Evolutionary conservation across 2,329 filamentous ascomycete genomes (phyloP), one percentile per base, ranked within the genome.

Genomic region (Daldinia sp.): DNA sequence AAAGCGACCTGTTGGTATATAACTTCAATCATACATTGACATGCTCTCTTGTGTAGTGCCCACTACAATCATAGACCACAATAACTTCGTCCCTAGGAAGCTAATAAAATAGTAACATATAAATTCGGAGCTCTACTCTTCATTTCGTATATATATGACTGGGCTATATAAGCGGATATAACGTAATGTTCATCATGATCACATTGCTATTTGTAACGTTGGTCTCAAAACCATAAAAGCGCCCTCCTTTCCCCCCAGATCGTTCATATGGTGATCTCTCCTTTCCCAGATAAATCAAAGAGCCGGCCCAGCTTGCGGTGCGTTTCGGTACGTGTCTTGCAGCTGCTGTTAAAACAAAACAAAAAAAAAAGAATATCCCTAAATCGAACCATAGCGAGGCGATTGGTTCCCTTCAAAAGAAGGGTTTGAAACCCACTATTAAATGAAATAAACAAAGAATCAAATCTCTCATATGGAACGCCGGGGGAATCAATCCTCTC

Each of bases 161-260:
- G 6, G 41, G 58, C 64, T 61, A 51, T 53, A 41, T 50, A 60
- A 63, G 30, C 33, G 60, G 23, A 65, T 63, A 58, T 64, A 61
- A 64, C 59, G 62, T 70, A 65, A 57, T 71, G 65, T 68, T 71
- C 10, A 23, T 35, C 68, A 46, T 71, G 63, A 60, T 71, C 62
- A 51, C 68, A 60, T 71, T 55, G 65, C 65, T 68, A 69, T 64
- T 46, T 63, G 65, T 68, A 68, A 68, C 55, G 33, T 69, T 60
- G 61, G 42, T 60, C 57, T 56, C 48, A 26, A 35, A 9, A 41
- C 65, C 68, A 33, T 55, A 51, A 60, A 66, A 50, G 59, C 56
- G 54, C 35, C 37, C 18, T 35, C 33, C 6, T 9, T 35, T 1
- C 7, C 30, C 30, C 10, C 7, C 6, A 35, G 26, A 55, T 54